Conservation (phyloP, 805 yeast species). For the Sugiyamaella boreocaroliniensis region DNA sequence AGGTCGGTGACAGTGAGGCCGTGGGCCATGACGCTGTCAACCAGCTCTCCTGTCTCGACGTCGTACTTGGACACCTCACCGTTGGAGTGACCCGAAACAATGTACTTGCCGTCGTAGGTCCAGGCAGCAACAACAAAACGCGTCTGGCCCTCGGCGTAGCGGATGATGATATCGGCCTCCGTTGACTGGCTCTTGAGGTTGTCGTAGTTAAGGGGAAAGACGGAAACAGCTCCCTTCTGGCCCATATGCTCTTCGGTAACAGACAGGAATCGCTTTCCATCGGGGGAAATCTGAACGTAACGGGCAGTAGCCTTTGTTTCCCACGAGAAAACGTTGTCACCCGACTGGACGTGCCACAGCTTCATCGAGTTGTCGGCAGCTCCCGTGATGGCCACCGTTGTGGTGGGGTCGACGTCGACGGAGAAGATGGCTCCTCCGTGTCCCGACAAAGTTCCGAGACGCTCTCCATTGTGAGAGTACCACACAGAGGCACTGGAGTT, state of each 20-base stretch:
- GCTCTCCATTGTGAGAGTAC: conserved; percentile 93
- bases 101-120: conserved; percentile 66
- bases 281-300: conserved; percentile 79
- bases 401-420: conserved; percentile 69
- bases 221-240: conserved; percentile 63
- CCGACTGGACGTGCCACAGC: conserved; percentile 77
- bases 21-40: conserved; percentile 58
- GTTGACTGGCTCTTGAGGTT: conserved; percentile 37
- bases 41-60: conserved; percentile 63
- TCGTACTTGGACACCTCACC: conserved; percentile 80
- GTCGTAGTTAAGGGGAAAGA: conserved; percentile 55
- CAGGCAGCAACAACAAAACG: conserved; percentile 64
- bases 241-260: conserved; percentile 94
- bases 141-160: conserved; percentile 44
- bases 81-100: conserved; percentile 82
- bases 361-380: conserved; percentile 83
- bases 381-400: conserved; percentile 75
- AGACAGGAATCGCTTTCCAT: conserved; percentile 59
- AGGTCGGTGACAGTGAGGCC: conserved; percentile 73
- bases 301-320: conserved; percentile 78
- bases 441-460: conserved; percentile 84
- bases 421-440: conserved; percentile 96
- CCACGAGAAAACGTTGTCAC: conserved; percentile 69
- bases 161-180: conserved; percentile 55
- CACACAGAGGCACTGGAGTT: conserved; percentile 62